Conservation (phyloP, 140 eudicot species). For the Stevia rebaudiana region DNA sequence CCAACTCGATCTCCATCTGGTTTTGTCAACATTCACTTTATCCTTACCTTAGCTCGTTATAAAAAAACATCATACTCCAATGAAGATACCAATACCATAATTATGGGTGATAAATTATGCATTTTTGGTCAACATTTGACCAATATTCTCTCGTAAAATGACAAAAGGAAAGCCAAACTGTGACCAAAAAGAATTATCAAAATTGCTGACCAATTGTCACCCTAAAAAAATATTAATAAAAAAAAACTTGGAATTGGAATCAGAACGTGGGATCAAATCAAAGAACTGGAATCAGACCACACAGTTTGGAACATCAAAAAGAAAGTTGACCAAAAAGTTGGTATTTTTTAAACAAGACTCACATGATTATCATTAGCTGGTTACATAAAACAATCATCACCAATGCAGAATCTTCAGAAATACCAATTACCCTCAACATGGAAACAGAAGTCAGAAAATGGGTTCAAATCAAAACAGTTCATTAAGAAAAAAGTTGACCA, state of each 20-base stretch:
- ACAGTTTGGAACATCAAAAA: constrained; percentile 7
- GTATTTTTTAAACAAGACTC: neutral
- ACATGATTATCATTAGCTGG: neutral
- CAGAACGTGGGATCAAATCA: constrained; percentile 9
- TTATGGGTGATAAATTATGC: too few species aligned
- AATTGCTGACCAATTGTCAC: constrained; percentile 17
- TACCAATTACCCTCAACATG: constrained; percentile 12
- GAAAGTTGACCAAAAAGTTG: constrained; percentile 13
- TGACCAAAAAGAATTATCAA: constrained; percentile 23
- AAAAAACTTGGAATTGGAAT: constrained; percentile 18
- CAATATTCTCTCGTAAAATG: constrained; percentile 1
- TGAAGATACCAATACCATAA: too few species aligned
- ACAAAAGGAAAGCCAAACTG: constrained; percentile 10
- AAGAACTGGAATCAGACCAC: constrained; percentile 9
- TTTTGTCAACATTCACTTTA: too few species aligned
- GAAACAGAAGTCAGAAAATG: constrained; percentile 14
- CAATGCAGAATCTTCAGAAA: neutral
- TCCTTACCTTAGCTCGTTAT: too few species aligned
- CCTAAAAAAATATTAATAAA: too few species aligned
- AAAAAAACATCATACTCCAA: too few species aligned
- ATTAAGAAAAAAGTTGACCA: constrained; percentile 1
- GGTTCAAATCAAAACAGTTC: constrained; percentile 9
- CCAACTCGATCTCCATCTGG: too few species aligned
- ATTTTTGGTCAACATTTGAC: constrained; percentile 5
- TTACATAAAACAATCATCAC: neutral